Evolutionary conservation across 345 rosid species (phyloP), one percentile per base, ranked within the genome.

Genomic region (Eucalyptus polyanthemos): DNA sequence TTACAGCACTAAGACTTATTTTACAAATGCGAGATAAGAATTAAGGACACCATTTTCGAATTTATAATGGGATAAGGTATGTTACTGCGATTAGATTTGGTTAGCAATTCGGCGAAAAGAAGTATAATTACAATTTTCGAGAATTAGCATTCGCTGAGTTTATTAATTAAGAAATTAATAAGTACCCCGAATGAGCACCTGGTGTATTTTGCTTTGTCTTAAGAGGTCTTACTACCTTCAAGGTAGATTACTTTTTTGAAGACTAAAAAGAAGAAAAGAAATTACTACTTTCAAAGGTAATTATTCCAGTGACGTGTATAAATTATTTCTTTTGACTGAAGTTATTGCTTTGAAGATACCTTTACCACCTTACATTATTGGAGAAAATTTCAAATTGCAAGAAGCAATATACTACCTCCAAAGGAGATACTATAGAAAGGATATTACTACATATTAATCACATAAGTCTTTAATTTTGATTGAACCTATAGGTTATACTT

Each of bases 111-210:
- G 13, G 24, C 9, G 2, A 15, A 67, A 34, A 9, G 11, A 65
- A 65, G 21, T 7, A 65, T 14, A n/a, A 29, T n/a, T 7, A 27
- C 5, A n/a, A 14, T n/a, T 8, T 65, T n/a, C 5, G 2, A n/a
- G 37, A n/a, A n/a, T n/a, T n/a, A 65, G 10, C 0, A 2, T 4
- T 65, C 2, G 0, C 40, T 15, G 6, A 3, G 3, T 65, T 65
- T 65, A 65, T 16, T n/a, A 65, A 15, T 65, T 65, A 65, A 14
- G 37, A 65, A 4, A n/a, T 19, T 9, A 14, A 34, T 37, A 10
- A 19, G 14, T 72, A 19, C 44, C 24, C 14, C 5, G 6, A 11
- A 72, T 37, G 37, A 34, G 0, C 2, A 31, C 12, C 24, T 69
- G 8, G 17, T 5, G 6, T 67, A 31, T 67, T 7, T 31, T 14